Percentiles rank a stretch among this genome's conserved stretches.
phyloP scores from a whole-genome alignment of 495 filamentous ascomycete species.

The Penicillium dipodomyicola region DNA sequence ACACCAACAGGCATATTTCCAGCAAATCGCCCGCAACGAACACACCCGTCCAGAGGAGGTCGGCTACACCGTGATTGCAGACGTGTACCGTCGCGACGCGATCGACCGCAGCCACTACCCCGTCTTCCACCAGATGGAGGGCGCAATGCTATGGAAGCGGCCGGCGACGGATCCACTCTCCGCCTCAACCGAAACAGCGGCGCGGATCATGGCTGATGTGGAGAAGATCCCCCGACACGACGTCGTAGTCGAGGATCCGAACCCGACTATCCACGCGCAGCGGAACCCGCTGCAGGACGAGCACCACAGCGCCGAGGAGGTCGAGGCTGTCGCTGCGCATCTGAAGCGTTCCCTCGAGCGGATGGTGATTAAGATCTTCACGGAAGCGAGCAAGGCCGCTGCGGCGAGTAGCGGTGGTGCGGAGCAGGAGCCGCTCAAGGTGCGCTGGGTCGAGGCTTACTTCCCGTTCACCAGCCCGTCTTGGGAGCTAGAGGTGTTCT shows the following conservation, averaged over 20 bases:
- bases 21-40: constrained; percentile 45
- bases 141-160: constrained; percentile 86
- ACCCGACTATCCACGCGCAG: constrained; percentile 73
- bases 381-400: constrained; percentile 67
- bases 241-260: constrained; percentile 78
- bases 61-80: constrained; percentile 89
- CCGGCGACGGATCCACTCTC: constrained; percentile 57
- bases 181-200: constrained; percentile 35
- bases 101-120: constrained; percentile 95
- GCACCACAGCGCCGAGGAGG: constrained; percentile 71
- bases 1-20: constrained; percentile 86
- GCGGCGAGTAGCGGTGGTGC: constrained; percentile 47
- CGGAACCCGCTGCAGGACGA: constrained; percentile 77
- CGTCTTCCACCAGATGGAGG: constrained; percentile 98
- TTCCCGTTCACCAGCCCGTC: constrained; percentile 93
- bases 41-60: constrained; percentile 57
- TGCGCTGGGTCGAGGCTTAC: constrained; percentile 95
- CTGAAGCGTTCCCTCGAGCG: constrained; percentile 86
- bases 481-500: constrained; percentile 95
- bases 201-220: constrained; percentile 60
- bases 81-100: constrained; percentile 94
- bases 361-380: constrained; percentile 87
- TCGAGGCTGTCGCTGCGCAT: constrained; percentile 78
- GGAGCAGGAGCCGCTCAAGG: constrained; percentile 65
- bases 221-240: constrained; percentile 63